phyloP scores from a whole-genome alignment of 164 flowering plant species.

The Liquidambar formosana region DNA sequence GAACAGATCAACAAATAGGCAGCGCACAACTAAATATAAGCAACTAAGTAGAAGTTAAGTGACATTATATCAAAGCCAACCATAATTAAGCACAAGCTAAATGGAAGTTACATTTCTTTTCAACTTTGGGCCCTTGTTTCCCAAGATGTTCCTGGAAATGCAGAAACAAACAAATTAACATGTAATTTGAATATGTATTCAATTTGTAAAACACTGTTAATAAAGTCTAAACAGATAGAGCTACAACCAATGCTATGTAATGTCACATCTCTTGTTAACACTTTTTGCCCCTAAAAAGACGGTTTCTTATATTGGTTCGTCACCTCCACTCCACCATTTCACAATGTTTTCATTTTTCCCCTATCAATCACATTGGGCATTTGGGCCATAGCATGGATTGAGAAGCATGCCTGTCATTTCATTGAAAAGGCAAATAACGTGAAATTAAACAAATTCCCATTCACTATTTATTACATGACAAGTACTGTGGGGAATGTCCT shows the following conservation, averaged over 20 bases:
- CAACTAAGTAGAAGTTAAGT: background rate
- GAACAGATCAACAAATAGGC: background rate
- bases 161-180: constrained; percentile 1
- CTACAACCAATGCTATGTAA: too few species aligned
- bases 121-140: constrained; percentile 26
- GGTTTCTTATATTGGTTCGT: too few species aligned
- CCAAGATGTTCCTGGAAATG: constrained; percentile 30
- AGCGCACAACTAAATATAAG: background rate
- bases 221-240: background rate
- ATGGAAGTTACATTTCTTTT: constrained; percentile 32
- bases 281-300: background rate
- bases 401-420: too few species aligned
- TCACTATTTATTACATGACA: too few species aligned
- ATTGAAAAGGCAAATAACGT: too few species aligned
- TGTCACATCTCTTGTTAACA: background rate
- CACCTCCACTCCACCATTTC: background rate
- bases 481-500: too few species aligned
- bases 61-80: constrained; percentile 4
- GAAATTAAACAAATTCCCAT: background rate
- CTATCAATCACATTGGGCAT: background rate
- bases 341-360: background rate
- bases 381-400: too few species aligned
- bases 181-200: background rate
- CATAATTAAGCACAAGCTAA: background rate
- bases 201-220: background rate